Percentiles rank a stretch among this genome's conserved stretches.
Evolutionary conservation across 208 protist species (phyloP).

Genomic region (Acanthamoeba castellanii): DNA sequence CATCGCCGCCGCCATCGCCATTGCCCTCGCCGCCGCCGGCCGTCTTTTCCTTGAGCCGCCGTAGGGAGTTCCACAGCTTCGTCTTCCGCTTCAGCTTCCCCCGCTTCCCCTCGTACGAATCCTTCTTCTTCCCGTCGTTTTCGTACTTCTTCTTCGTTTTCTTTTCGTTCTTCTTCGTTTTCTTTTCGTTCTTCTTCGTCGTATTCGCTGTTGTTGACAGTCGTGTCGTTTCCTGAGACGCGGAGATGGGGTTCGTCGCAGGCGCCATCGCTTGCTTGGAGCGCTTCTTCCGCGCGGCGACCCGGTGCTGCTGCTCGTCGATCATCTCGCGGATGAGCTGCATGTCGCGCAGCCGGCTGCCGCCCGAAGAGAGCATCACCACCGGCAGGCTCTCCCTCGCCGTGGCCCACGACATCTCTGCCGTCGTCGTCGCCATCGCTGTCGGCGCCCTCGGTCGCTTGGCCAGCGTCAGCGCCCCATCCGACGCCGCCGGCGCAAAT

Average conservation of each 20-base stretch:
- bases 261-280: background rate
- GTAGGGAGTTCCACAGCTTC: background rate
- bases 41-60: background rate
- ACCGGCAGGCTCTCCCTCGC: background rate
- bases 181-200: background rate
- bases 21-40: background rate
- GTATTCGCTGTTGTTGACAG: background rate
- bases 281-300: background rate
- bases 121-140: background rate
- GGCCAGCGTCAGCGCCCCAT: background rate
- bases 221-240: background rate
- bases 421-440: background rate
- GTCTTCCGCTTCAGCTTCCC: background rate
- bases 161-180: background rate
- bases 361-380: background rate
- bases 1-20: background rate
- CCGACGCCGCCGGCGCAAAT: background rate
- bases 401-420: background rate
- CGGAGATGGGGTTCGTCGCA: background rate
- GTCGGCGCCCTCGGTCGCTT: background rate
- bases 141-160: background rate
- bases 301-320: background rate
- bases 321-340: background rate
- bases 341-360: background rate
- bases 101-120: background rate